Conservation (phyloP, 306 rosid genomes). For the Fagus sylvatica region DNA sequence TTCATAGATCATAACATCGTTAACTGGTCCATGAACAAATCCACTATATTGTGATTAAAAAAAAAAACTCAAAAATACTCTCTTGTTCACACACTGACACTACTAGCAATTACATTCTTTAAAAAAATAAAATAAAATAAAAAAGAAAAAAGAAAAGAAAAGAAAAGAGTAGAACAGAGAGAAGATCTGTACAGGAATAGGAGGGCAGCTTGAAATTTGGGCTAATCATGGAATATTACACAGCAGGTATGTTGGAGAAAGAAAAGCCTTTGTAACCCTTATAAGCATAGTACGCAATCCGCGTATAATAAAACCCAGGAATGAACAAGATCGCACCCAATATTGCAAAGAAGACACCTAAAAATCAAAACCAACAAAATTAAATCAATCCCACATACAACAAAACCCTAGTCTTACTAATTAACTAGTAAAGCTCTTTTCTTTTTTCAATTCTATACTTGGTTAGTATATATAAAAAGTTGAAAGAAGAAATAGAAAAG, state of each 20-base stretch:
- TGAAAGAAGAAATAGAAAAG: background rate
- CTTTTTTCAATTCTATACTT: background rate
- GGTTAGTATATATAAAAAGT: too few species aligned
- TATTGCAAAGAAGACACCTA: constrained; percentile 89
- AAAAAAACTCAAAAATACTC: background rate
- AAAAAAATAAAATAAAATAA: too few species aligned
- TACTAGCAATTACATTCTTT: background rate
- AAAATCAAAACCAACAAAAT: constrained; percentile 18
- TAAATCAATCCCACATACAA: background rate
- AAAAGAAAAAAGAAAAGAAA: too few species aligned
- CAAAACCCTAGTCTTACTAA: background rate
- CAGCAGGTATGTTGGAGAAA: constrained; percentile 93
- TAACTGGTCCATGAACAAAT: background rate
- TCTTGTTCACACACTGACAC: background rate
- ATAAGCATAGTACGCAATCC: constrained; percentile 97
- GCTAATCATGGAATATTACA: constrained; percentile 23
- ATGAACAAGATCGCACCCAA: constrained; percentile 84
- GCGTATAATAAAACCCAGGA: constrained; percentile 93
- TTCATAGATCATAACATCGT: background rate
- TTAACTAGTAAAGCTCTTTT: background rate
- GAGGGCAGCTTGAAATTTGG: background rate
- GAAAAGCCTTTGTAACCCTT: constrained; percentile 97
- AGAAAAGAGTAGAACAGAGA: background rate
- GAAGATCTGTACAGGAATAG: background rate
- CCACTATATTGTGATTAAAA: background rate